These are phyloP conservation scores for Lecanosticta acicola DNA, from an alignment of 2,329 filamentous ascomycete genomes.

Conservation along the genomic window DNA sequence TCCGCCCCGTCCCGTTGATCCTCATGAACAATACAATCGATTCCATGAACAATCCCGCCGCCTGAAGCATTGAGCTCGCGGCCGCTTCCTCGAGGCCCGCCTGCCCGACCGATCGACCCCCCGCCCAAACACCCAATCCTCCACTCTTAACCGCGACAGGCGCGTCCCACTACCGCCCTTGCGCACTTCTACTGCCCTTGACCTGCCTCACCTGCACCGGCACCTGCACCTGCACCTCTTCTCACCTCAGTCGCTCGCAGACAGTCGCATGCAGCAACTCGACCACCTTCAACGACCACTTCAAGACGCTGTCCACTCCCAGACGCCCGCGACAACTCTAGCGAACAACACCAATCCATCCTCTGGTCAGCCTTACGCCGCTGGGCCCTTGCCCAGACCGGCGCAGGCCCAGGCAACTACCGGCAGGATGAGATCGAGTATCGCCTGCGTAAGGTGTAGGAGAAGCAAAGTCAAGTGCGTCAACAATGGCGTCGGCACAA, in stretches of 20 bases:
- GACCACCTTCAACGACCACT: slow-evolving; percentile 9
- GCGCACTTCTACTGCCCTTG: neutral
- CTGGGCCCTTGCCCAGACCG: slow-evolving; percentile 26
- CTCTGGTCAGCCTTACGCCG: slow-evolving; percentile 12
- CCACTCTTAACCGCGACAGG: no score
- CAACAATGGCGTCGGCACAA: slow-evolving; percentile 65
- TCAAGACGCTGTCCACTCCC: slow-evolving; percentile 3
- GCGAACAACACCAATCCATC: no score
- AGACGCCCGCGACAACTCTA: no score
- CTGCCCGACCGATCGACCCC: no score
- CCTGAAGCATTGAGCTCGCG: no score
- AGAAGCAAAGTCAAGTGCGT: slow-evolving; percentile 83
- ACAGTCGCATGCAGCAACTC: slow-evolving; percentile 9
- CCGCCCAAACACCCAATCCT: no score
- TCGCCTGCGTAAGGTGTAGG: slow-evolving; percentile 70
- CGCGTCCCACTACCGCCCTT: no score
- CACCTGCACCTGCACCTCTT: neutral
- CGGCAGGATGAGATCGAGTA: slow-evolving; percentile 64
- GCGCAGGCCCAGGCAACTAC: slow-evolving; percentile 25
- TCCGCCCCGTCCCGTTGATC: no score
- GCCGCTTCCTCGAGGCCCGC: no score
- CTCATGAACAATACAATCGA: no score
- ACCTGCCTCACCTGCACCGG: slow-evolving; percentile 17
- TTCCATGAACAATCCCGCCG: no score
- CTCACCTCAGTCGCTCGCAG: neutral